Evolutionary conservation across 176 grass and related monocot species (phyloP).

Genomic region (Phoenix roebelenii): DNA sequence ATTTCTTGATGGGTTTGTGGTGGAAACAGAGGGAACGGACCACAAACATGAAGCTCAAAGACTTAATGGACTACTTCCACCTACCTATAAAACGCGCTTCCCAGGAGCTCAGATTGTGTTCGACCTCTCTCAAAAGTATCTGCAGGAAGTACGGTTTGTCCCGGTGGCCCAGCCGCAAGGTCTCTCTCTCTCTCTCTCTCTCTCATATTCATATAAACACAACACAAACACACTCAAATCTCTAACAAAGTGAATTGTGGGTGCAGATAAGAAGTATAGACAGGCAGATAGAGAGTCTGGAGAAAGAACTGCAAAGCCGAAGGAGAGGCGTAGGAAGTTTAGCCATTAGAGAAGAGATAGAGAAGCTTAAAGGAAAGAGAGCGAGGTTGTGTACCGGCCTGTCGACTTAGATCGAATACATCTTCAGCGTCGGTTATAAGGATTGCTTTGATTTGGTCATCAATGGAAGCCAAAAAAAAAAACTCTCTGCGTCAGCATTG

Average conservation of each 20-base stretch:
- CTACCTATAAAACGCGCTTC: constrained; percentile 26
- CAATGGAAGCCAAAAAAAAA: too few species aligned
- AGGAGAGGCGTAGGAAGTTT: background rate
- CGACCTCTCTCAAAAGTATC: constrained; percentile 22
- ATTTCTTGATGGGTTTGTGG: background rate
- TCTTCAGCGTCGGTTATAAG: too few species aligned
- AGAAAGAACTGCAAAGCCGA: background rate
- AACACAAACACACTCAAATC: background rate
- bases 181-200: constrained; percentile 2
- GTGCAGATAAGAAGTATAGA: constrained; percentile 26
- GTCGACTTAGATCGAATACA: too few species aligned
- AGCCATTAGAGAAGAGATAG: constrained; percentile 17
- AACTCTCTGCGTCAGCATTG: too few species aligned
- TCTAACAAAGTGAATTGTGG: background rate
- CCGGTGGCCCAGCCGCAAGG: constrained; percentile 33
- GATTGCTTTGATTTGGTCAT: too few species aligned
- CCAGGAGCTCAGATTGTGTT: constrained; percentile 17
- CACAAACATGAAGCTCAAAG: constrained; percentile 14
- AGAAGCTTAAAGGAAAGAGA: constrained; percentile 7
- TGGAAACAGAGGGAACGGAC: constrained; percentile 19
- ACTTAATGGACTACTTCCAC: constrained; percentile 22
- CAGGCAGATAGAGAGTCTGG: constrained; percentile 12
- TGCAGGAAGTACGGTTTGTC: constrained; percentile 20
- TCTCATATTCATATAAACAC: background rate
- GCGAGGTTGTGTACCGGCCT: constrained; percentile 10